Percentiles rank a stretch among this genome's conserved stretches.
phyloP scores from a whole-genome alignment of 805 yeast genomes.

The Hanseniaspora clermontiae region DNA sequence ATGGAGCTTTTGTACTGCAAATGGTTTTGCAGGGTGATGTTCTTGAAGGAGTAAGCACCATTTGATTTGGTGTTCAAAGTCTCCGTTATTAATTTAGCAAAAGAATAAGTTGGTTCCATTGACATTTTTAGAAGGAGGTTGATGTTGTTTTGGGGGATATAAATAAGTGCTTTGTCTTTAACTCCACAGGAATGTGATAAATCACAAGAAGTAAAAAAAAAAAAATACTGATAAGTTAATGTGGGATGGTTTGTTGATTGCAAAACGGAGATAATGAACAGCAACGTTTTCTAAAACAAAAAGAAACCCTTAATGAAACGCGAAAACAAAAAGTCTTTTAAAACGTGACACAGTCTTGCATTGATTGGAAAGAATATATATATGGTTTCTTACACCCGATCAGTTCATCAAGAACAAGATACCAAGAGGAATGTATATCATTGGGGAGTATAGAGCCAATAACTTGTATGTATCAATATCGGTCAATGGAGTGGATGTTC shows the following conservation, averaged over 20 bases:
- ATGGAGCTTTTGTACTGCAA: conserved; percentile 3
- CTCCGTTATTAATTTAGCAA: not conserved
- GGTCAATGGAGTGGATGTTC: conserved; percentile 15
- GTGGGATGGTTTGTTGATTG: too few species aligned
- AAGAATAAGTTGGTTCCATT: not conserved
- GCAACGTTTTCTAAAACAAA: too few species aligned
- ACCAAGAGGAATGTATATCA: conserved; percentile 24
- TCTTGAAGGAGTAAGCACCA: not conserved
- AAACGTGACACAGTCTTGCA: too few species aligned
- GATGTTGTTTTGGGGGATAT: not conserved
- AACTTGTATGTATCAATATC: conserved; percentile 18
- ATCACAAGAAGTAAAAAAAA: too few species aligned
- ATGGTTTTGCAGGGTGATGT: conserved; percentile 11
- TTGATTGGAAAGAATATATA: not conserved
- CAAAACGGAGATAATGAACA: too few species aligned
- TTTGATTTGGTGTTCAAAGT: not conserved
- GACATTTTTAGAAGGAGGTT: not conserved
- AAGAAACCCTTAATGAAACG: too few species aligned
- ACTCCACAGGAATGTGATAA: too few species aligned
- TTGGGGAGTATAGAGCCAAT: conserved; percentile 24
- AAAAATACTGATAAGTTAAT: too few species aligned
- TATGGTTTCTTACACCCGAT: not conserved
- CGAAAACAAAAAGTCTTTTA: too few species aligned
- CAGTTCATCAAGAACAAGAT: conserved; percentile 15
- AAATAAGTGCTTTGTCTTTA: too few species aligned